Evolutionary conservation across 208 protist genomes (phyloP).

Genomic region (Acanthamoeba quina): DNA sequence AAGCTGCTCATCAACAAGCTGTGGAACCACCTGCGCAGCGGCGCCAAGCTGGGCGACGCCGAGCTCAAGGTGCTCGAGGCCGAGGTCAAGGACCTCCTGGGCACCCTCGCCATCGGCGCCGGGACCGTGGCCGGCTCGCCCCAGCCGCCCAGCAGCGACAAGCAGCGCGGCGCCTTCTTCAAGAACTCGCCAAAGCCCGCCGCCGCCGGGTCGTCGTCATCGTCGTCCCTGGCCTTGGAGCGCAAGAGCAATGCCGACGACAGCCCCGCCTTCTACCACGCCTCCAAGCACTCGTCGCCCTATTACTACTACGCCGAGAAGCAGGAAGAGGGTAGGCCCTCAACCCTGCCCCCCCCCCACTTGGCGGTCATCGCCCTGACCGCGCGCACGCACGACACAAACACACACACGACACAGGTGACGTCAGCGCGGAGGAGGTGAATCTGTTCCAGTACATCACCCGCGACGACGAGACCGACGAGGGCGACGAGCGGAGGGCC

Average conservation of each 20-base stretch:
- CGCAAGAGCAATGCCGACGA: conserved; percentile 22
- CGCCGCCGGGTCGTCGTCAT: too few species aligned
- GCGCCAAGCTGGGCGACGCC: neutral
- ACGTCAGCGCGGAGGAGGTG: neutral
- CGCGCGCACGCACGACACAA: too few species aligned
- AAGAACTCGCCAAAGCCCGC: neutral
- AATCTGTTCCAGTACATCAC: conserved; percentile 56
- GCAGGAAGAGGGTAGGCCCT: neutral
- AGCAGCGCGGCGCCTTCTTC: neutral
- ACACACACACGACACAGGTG: neutral
- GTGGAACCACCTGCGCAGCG: conserved; percentile 15
- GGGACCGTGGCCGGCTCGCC: neutral
- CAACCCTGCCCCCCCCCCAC: neutral
- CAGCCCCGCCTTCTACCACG: conserved; percentile 18
- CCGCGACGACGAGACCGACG: neutral
- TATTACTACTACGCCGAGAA: conserved; percentile 46
- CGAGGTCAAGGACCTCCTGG: conserved; percentile 13
- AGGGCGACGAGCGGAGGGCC: neutral
- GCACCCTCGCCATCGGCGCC: conserved; percentile 25
- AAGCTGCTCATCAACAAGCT: conserved; percentile 62
- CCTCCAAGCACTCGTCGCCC: conserved; percentile 7
- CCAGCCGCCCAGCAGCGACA: neutral
- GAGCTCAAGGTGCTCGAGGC: conserved; percentile 17
- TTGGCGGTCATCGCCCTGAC: neutral
- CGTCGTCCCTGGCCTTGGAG: neutral